Base-by-base conservation (phyloP, 805 yeast species). In the Hanseniaspora thailandica region DNA sequence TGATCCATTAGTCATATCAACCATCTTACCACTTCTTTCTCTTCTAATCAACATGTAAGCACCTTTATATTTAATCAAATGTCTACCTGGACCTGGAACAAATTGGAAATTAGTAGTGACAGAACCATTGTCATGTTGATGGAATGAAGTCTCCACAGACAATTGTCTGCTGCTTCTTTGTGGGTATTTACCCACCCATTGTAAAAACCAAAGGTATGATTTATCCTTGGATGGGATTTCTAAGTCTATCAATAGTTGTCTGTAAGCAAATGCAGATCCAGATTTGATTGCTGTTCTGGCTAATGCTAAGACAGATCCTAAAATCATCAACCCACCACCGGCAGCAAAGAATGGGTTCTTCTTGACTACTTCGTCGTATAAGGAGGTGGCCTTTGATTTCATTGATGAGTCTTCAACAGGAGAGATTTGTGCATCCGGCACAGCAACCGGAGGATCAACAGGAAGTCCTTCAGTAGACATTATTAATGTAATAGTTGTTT, bases 41-140 rank as follows among this genome's bases (percentile, higher is more conserved):
- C 98, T 77, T 59, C 82, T 85, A 20, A 93, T 87, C 56, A 84
- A 73, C 77, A 93, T 84, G 69, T 80, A 88, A 0, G 96, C 95
- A 8, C 90, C 90, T 59, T 81, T 76, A 68, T 90, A 93, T 57
- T 77, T 72, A 55, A 93, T 79, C 69, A 90, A 74, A 66, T 93
- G 98, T 60, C 83, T 85, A 3, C 98, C 98, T 0, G 97, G 97
- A 22, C 98, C 98, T 0, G 98, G 98, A 15, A 93, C 97, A 54
- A 93, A 76, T 45, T 87, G 80, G 65, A 93, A 89, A 55, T 81
- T 84, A 2, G 98, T 87, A 9, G 83, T 74, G 2, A 88, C 86
- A 1, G 95, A 78, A 0, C 97, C 97, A 63, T 90, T 90, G 60
- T 87, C 94, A 67, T 89, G 97, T 65, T 88, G 95, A 13, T 80